Base-by-base conservation (phyloP, 441 rosid species). In the Cnidoscolus chayamansa region DNA sequence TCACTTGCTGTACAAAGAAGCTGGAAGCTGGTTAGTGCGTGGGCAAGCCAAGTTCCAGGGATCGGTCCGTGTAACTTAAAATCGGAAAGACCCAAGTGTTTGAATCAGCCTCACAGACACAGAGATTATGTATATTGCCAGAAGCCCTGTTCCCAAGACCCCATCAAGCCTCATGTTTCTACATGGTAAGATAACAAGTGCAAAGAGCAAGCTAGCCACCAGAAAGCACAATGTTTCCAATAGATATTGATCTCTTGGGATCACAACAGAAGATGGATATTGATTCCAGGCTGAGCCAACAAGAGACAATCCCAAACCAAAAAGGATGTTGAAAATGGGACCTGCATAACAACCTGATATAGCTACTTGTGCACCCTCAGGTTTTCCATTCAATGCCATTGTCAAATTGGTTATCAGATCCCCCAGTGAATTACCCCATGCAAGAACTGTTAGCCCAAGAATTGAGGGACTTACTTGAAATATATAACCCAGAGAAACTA, bases 391-490 rank as follows among this genome's bases (percentile, higher is more conserved):
- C 64, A 84, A 20, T 0, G 94, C 90, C 84, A 93, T 75, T 6
- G 96, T 86, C 65, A 83, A 72, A 61, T 91, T 87, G 55, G 98
- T 84, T 17, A 91, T 82, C 47, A 93, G 70, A 76, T 93, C 98
- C 11, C 97, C 97, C 0, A 91, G 58, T 10, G 98, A 93, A 72
- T 93, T 93, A 0, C 98, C 98, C 98, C 98, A 91, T 12, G 98
- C 96, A 37, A 93, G 85, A 56, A 88, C 88, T 31, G 96, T 93
- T 37, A 93, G 76, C 64, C 96, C 98, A 37, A 93, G 76, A 55
- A 91, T 89, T 3, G 97, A 84, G 63, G 92, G 89, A 13, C 83
- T 87, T 16, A 93, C 77, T 0, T 85, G 90, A 30, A 84, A 74
- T 10, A 93, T 80, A 67, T 84, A 80, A 3, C 97, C 96, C 1